Evolutionary conservation across 2,329 filamentous ascomycete genomes (phyloP), one percentile per base, ranked within the genome.

Genomic region (Chaetomium globosum): DNA sequence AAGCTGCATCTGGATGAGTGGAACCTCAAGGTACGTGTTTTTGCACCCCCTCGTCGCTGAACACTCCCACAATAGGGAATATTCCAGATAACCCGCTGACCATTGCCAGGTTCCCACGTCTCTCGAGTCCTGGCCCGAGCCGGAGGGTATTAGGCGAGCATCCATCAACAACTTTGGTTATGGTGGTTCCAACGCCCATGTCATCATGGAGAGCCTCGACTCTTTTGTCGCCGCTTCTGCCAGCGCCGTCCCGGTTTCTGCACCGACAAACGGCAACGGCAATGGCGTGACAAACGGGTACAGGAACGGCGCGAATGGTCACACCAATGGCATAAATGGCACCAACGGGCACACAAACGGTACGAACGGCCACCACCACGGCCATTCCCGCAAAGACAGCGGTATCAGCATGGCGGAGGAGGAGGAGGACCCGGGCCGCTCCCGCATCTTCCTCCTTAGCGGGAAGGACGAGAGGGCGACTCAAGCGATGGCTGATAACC

Each of bases 141-240:
- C 9, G 60, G 67, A 16, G 21, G 70, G 46, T 68, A 70, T 67
- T 61, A 52, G 72, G 10, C 67, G 72, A 1, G 73, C 78, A 3
- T 69, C 70, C 28, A 71, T 78, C 60, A 78, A 77, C 65, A 74
- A 72, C 36, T 78, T 78, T 59, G 76, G 75, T 12, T 75, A 74
- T 58, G 75, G 76, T 46, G 76, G 76, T 2, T 71, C 76, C 2
- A 77, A 78, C 46, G 76, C 73, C 13, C 76, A 77, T 26, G 72
- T 68, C 21, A 71, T 77, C 23, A 61, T 76, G 9, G 72, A 75
- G 48, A 67, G 67, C 26, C 70, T 64, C 10, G 49, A 51, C 10
- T 66, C 67, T 13, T 71, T 66, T n/a, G 8, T 67, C 48, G 36
- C 65, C 7, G 65, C 58, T 28, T 23, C 43, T 16, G 13, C 31